These are phyloP conservation scores for Harrya chromipes DNA, from an alignment of 768 basidiomycete species.

Conservation along the genomic window DNA sequence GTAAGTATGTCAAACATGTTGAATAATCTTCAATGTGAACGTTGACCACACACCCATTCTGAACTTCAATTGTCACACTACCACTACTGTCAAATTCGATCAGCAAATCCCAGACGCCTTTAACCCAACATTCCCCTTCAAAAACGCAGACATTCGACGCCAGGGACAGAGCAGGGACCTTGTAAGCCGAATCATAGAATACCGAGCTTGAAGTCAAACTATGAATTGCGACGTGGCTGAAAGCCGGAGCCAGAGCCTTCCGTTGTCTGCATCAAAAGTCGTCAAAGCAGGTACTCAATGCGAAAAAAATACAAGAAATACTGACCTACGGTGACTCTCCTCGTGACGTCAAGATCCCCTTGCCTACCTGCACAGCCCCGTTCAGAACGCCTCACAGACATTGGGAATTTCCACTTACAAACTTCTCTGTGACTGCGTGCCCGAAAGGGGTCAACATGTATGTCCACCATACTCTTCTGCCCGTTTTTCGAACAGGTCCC, in stretches of 20 bases:
- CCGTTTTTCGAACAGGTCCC: slow-evolving; percentile 44
- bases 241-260: slow-evolving; percentile 39
- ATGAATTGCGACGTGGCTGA: slow-evolving; percentile 40
- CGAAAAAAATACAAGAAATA: background rate
- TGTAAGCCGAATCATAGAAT: slow-evolving; percentile 42
- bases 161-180: slow-evolving; percentile 29
- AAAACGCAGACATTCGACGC: background rate
- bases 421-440: slow-evolving; percentile 15
- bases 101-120: slow-evolving; percentile 30
- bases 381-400: background rate
- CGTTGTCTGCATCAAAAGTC: slow-evolving; percentile 28
- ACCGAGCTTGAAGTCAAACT: slow-evolving; percentile 33
- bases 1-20: no score
- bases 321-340: slow-evolving; percentile 41
- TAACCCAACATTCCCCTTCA: slow-evolving; percentile 17
- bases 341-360: slow-evolving; percentile 37
- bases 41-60: slow-evolving; percentile 37
- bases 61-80: slow-evolving; percentile 43
- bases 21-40: no score
- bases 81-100: slow-evolving; percentile 21
- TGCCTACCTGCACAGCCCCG: slow-evolving; percentile 27
- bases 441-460: slow-evolving; percentile 25
- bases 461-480: slow-evolving; percentile 42
- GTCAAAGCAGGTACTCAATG: slow-evolving; percentile 21
- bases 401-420: slow-evolving; percentile 18